Percentiles rank a stretch among this genome's conserved stretches.
phyloP scores from a whole-genome alignment of 2,329 filamentous ascomycete species.

The Nannizziopsis arthrosporioides region DNA sequence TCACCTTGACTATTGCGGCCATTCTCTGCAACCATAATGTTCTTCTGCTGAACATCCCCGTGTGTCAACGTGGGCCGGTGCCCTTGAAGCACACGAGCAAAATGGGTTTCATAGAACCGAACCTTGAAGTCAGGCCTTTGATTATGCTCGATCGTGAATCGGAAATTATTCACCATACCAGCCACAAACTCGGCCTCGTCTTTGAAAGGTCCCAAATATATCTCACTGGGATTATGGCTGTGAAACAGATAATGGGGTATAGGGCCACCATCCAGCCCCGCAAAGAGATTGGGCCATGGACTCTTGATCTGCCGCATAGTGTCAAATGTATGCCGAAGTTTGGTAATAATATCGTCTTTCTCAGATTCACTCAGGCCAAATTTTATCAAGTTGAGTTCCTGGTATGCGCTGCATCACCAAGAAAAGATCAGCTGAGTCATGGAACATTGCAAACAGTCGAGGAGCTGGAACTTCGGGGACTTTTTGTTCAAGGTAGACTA shows the following conservation, averaged over 20 bases:
- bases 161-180: conserved; percentile 20
- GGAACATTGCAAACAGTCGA: conserved; percentile 24
- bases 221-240: conserved; percentile 14
- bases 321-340: conserved; percentile 20
- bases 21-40: conserved; percentile 20
- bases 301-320: conserved; percentile 18
- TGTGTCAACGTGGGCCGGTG: conserved; percentile 24
- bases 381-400: conserved; percentile 14
- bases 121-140: conserved; percentile 19
- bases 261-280: conserved; percentile 18
- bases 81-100: conserved; percentile 20
- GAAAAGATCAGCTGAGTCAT: conserved; percentile 18
- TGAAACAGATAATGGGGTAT: conserved; percentile 22
- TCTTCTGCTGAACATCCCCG: conserved; percentile 23
- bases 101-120: conserved; percentile 22
- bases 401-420: conserved; percentile 22
- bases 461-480: conserved; percentile 21
- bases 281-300: conserved; percentile 22
- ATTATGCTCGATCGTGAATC: conserved; percentile 17
- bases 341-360: conserved; percentile 20
- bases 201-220: conserved; percentile 19
- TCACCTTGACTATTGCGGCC: conserved; percentile 17
- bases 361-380: conserved; percentile 20
- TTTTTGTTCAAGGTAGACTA: conserved; percentile 22
- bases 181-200: conserved; percentile 20